Base-by-base conservation (phyloP, 1,139 yeast genomes). In the Suhomyces anneliseae region DNA sequence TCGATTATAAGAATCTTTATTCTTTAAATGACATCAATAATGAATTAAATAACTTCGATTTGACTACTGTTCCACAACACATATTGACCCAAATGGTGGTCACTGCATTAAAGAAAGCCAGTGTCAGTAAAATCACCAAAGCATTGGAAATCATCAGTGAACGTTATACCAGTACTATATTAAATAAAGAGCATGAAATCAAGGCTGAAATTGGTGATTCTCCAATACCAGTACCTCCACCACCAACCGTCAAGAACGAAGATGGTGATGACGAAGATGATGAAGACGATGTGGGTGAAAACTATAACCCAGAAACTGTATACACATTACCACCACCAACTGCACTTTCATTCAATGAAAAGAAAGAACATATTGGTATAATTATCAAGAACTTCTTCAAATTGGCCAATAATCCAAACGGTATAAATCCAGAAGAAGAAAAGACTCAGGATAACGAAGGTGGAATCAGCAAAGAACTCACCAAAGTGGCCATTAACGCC, bases 71-170 rank as follows among this genome's bases (percentile, higher is more conserved):
- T 12, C 87, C 95, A 1, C 78, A 77, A 34, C 81, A 83, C 47
- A 74, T 86, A 5, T 79, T 90, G 46, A 76, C 78, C 33, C 78
- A 81, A 40, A 85, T 85, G 76, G 88, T 86, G 19, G 70, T 82
- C 48, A 79, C 81, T 38, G 90, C 87, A 2, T 74, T 86, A 57
- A 72, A 74, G 42, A 76, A 76, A 36, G 81, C 82, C 0, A 79
- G 81, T 45, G 70, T 76, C 0, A 71, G 72, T 8, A 78, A 75
- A 50, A 71, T 93, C 39, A 71, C 81, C n/a, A 81, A 82, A 50
- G 95, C 89, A 0, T 69, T 90, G 50, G 81, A 82, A 15, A 82
- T 89, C 43, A 80, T 89, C 5, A 73, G 82, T 34, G 80, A 85
- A 11, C 74, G 97, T 49, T 83, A 83, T 51, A 55, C 55, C 27